Percentiles rank a stretch among this genome's conserved stretches.
Conservation (phyloP, 768 basidiomycete species). For the Tremella fuciformis region DNA sequence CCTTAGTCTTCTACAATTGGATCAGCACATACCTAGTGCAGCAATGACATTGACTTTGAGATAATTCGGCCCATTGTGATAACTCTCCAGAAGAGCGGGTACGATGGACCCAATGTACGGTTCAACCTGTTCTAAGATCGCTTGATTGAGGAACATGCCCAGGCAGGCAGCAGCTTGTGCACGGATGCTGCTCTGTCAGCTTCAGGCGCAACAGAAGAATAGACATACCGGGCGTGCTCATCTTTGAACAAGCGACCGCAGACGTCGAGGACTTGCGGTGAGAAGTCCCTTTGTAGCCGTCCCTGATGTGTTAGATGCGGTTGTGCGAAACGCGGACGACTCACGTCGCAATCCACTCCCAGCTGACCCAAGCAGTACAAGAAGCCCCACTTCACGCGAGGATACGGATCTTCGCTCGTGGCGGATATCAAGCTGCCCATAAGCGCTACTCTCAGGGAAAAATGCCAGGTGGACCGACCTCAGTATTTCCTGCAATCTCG, state of each 20-base stretch:
- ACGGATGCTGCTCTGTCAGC: conserved; percentile 62
- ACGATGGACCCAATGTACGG: conserved; percentile 80
- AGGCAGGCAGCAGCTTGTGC: conserved; percentile 81
- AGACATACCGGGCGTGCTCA: conserved; percentile 64
- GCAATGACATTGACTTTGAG: conserved; percentile 87
- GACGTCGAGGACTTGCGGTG: conserved; percentile 57
- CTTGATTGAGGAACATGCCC: conserved; percentile 88
- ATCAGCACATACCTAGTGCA: conserved; percentile 56
- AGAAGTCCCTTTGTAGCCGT: conserved; percentile 69
- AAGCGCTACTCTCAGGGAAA: neutral
- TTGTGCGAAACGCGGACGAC: neutral
- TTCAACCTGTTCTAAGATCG: conserved; percentile 66
- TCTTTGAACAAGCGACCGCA: conserved; percentile 72
- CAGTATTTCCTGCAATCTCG: conserved; percentile 76
- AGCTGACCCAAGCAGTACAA: conserved; percentile 81
- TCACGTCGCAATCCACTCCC: neutral
- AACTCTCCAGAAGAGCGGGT: conserved; percentile 57
- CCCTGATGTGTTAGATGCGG: conserved; percentile 56
- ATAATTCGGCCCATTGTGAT: conserved; percentile 53
- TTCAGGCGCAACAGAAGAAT: neutral
- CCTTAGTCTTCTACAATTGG: neutral
- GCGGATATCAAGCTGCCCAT: conserved; percentile 53
- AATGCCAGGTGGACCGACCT: conserved; percentile 57
- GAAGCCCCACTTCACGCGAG: conserved; percentile 69
- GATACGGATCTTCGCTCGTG: conserved; percentile 74